Base-by-base conservation (phyloP, 192 early-diverging fungal species). In the Haplosporangium gracile region DNA sequence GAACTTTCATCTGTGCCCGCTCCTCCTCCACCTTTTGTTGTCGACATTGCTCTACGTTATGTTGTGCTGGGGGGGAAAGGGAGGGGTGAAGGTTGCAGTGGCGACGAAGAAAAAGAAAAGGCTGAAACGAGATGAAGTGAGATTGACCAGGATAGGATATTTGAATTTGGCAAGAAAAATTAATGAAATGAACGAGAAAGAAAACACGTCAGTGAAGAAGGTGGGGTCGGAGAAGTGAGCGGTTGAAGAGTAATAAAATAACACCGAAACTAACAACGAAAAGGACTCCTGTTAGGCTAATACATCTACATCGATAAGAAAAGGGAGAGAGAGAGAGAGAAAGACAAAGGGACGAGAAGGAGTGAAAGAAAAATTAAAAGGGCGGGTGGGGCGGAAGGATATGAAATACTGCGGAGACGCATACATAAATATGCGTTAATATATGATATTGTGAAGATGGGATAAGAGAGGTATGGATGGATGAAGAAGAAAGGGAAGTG, bases 271-370 rank as follows among this genome's bases (percentile, higher is more conserved):
- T 2, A 32, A 4, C 57, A 47, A 76, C 7, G 38, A 40, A 42
- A 4, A 40, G 68, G 22, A 69, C 53, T 63, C 15, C 49, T 51
- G 0, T 22, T 51, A 18, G 32, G 24, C n/a, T 57, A 57, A 57
- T 57, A 57, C 60, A 65, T 32, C 10, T 57, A n/a, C 55, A 24
- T 24, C 55, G 10, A 69, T 26, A 78, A 70, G 65, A 70, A 38
- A 70, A 43, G 47, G 68, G 16, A 49, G 29, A 51, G 69, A 39
- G 69, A 36, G 29, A 70, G 39, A 24, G 69, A 78, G 15, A 65
- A 53, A 47, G 1, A 42, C n/a, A 68, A 65, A 76, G 34, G 24
- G 45, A 26, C 10, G 9, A 42, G 24, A 75, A 34, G 32, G 47
- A 53, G 24, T 36, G 22, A 43, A 78, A 10, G 68, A 43, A 71